Base-by-base conservation (phyloP, 306 rosid species). In the Lupinus albus region DNA sequence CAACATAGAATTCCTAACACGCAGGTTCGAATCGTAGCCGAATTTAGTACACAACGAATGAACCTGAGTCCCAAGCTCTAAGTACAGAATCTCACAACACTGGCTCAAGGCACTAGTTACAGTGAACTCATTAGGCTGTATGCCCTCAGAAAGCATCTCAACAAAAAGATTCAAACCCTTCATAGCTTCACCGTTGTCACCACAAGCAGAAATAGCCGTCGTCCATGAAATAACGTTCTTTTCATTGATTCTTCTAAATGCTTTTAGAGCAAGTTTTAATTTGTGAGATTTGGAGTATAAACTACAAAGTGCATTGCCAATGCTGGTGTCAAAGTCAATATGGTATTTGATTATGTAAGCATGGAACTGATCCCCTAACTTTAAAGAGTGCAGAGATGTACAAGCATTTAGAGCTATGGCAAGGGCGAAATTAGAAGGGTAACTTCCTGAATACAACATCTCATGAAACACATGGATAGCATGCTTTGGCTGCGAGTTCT, bases 161-260 rank as follows among this genome's bases (percentile, higher is more conserved):
- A 74, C 11, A 73, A 89, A 89, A 65, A 83, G 45, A 16, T 58
- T 38, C 51, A 89, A 80, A 69, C 95, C 96, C 54, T 18, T 81
- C 21, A 62, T 76, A 33, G 93, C 78, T 13, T 81, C 68, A 10
- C 91, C 94, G 5, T 89, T 86, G 57, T 87, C 88, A 15, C 86
- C 77, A 50, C 88, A 93, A 15, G 98, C 87, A 33, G 97, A 78
- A 55, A 93, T 75, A 61, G 84, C 82, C 0, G 89, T 71, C 47
- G 94, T 89, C 98, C 98, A 93, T 0, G 98, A 93, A 71, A 93
- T 81, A 47, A 89, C 94, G 79, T 88, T 62, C 76, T 88, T 86
- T 62, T 86, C 86, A 20, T 74, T 42, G 54, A 89, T 80, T 67
- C 78, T 79, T 71, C 74, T 65, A 52, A 93, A 93, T 15, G 85